Base-by-base conservation (phyloP, 176 grass and related monocot species). In the Zizania latifolia region DNA sequence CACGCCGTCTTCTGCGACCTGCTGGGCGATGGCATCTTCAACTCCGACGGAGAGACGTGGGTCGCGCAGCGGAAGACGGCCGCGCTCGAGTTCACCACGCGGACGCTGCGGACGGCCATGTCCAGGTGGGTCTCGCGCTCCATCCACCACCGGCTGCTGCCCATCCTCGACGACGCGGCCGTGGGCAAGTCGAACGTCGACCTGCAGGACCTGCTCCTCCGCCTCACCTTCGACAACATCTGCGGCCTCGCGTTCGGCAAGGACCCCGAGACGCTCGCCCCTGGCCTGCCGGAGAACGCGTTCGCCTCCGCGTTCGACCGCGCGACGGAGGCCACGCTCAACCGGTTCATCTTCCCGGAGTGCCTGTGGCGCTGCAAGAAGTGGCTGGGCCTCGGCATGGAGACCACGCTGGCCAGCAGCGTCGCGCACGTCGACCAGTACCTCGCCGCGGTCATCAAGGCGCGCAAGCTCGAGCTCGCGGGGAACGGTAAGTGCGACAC, bases 1-100 rank as follows among this genome's bases (percentile, higher is more conserved):
- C 94, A 93, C 78, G 90, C 83, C 59, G 94, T 97, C 19, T 97
- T 97, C 84, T 54, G 59, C 31, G 94, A 97, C 86, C 84, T 97
- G 15, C 88, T 97, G 19, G 94, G 94, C 77, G 90, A 89, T 80
- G 94, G 94, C 80, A 97, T 97, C 85, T 97, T 97, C 94, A 93
- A 97, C 88, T 91, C 94, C 55, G 94, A 97, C 75, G 90, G 94
- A 2, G 94, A 97, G 0, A 91, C 83, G 1, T 97, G 94, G 94
- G 80, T 91, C 26, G 80, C 89, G 79, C 94, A 97, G 77, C 86
- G 90, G 13, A 97, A 97, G 84, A 97, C 93, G 35, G 93, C 93
- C 0, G 93, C 90, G 22, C 93, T 91, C 40, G 90, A 93, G 93
- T 97, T 93, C 76, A 97, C 93, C 56, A 97, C 93, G 11, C 93